Conservation (phyloP, 345 rosid species). For the Eutrema yunnanense region DNA sequence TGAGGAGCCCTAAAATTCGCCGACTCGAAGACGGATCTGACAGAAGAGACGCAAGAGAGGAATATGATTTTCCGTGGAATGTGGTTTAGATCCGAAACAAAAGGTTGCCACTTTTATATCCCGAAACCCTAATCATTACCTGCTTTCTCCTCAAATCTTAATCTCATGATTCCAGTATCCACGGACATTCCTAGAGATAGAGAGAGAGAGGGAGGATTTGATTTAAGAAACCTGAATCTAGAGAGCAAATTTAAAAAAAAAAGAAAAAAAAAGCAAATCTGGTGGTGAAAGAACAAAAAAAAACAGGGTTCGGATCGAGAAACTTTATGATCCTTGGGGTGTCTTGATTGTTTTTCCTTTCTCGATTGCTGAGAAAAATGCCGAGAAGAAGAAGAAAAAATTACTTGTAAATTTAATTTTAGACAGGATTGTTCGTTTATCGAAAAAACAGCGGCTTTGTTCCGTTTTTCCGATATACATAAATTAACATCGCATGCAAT, state of each 20-base stretch:
- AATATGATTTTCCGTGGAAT: slow-evolving; percentile 22
- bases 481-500: slow-evolving; percentile 13
- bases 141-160: slow-evolving; percentile 30
- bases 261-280: neutral
- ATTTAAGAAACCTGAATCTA: slow-evolving; percentile 15
- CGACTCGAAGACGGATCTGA: slow-evolving; percentile 31
- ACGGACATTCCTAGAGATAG: slow-evolving; percentile 12
- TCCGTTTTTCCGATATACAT: neutral
- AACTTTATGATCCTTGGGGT: neutral
- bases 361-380: slow-evolving; percentile 34
- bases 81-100: slow-evolving; percentile 6
- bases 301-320: neutral
- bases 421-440: neutral
- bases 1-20: slow-evolving; percentile 17
- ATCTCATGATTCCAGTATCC: slow-evolving; percentile 33
- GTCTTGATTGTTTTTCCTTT: slow-evolving; percentile 3
- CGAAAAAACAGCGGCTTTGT: slow-evolving; percentile 19
- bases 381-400: slow-evolving; percentile 8
- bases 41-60: neutral
- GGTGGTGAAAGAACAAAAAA: neutral
- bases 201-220: neutral
- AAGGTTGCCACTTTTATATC: slow-evolving; percentile 7
- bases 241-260: neutral
- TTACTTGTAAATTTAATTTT: neutral
- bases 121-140: slow-evolving; percentile 35